These are phyloP conservation scores for Cadophora malorum DNA, from an alignment of 2,329 filamentous ascomycete genomes.

Conservation along the genomic window DNA sequence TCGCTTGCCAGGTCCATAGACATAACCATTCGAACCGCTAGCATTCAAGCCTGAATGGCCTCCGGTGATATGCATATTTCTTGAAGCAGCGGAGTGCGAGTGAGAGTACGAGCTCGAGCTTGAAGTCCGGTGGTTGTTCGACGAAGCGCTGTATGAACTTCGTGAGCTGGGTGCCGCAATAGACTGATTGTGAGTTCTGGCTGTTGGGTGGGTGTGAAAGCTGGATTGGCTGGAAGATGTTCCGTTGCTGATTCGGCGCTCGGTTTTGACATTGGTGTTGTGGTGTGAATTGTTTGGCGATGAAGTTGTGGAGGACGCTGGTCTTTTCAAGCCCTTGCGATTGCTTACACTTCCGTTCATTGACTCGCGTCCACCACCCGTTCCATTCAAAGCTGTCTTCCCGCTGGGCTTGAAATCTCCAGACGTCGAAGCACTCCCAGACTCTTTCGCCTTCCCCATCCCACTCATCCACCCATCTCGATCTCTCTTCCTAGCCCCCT, in stretches of 20 bases:
- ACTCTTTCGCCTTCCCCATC: not conserved
- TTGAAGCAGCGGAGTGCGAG: not conserved
- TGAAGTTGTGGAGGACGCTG: not conserved
- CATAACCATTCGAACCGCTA: not conserved
- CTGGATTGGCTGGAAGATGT: not conserved
- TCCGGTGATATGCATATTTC: not conserved
- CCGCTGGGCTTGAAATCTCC: not conserved
- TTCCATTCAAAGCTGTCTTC: not conserved
- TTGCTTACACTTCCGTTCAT: not conserved
- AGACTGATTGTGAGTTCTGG: too few relatives aligned
- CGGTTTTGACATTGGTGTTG: not conserved
- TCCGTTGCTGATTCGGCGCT: not conserved
- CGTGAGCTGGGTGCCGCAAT: not conserved
- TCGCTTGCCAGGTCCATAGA: not conserved
- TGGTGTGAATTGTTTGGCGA: not conserved
- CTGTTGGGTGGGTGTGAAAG: too few relatives aligned
- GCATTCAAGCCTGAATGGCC: too few relatives aligned
- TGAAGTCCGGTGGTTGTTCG: not conserved
- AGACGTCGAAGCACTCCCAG: not conserved
- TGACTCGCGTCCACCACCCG: not conserved
- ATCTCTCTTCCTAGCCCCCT: not conserved
- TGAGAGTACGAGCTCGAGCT: not conserved
- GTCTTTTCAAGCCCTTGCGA: not conserved
- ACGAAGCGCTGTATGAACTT: not conserved
- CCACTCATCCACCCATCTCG: slow-evolving; percentile 7